Percentiles rank a stretch among this genome's conserved stretches.
phyloP scores from a whole-genome alignment of 2,329 filamentous ascomycete species.

The Periconia sp. region DNA sequence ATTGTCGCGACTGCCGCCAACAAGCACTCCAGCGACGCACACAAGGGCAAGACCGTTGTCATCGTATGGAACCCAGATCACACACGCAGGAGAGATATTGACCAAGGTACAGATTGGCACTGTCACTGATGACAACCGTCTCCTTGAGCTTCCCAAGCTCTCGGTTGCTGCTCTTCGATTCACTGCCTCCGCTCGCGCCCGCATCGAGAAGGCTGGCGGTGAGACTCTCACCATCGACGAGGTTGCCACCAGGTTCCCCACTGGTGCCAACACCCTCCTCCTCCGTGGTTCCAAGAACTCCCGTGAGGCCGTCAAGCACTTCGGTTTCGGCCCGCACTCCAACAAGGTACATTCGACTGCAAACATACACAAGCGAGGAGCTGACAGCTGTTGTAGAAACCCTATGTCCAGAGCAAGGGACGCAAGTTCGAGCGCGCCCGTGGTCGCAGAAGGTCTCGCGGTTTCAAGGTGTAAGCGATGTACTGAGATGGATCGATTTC shows the following conservation, averaged over 20 bases:
- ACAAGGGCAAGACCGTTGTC: slow-evolving; percentile 84
- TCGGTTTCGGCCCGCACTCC: slow-evolving; percentile 96
- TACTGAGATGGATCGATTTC: slow-evolving; percentile 38
- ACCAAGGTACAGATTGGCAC: slow-evolving; percentile 68
- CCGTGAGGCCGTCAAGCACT: slow-evolving; percentile 98
- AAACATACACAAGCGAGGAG: slow-evolving; percentile 10
- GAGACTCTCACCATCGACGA: slow-evolving; percentile 96
- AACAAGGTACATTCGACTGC: slow-evolving; percentile 75
- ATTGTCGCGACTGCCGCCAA: slow-evolving; percentile 70
- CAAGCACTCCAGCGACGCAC: slow-evolving; percentile 57
- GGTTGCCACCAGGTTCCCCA: slow-evolving; percentile 92
- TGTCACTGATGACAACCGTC: slow-evolving; percentile 95
- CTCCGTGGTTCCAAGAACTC: slow-evolving; percentile 98
- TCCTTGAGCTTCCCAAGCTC: slow-evolving; percentile 78
- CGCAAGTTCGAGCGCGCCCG: slow-evolving; percentile 99
- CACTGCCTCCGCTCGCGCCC: slow-evolving; percentile 92
- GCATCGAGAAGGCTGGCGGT: slow-evolving; percentile 91
- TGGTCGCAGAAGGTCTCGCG: slow-evolving; percentile 96
- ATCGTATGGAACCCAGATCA: slow-evolving; percentile 55
- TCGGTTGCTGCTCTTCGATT: slow-evolving; percentile 94
- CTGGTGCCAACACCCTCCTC: slow-evolving; percentile 94
- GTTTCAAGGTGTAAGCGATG: slow-evolving; percentile 96
- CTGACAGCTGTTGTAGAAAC: slow-evolving; percentile 69
- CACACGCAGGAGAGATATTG: slow-evolving; percentile 11
- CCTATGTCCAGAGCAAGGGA: slow-evolving; percentile 96